These are phyloP conservation scores for Candida tetrigidarum DNA, from an alignment of 1,139 yeast species.

Conservation along the genomic window DNA sequence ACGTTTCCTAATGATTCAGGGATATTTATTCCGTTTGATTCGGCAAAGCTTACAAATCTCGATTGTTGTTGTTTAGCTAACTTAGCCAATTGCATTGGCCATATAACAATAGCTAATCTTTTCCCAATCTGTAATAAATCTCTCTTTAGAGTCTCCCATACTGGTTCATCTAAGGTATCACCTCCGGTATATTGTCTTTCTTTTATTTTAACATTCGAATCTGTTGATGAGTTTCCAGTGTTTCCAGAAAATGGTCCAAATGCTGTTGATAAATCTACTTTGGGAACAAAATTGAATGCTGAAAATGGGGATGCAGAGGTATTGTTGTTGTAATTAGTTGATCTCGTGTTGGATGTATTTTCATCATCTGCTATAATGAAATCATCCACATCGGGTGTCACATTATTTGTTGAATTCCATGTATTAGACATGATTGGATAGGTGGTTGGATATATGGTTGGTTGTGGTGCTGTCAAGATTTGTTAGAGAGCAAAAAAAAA, in stretches of 20 bases:
- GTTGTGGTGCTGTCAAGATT: no score
- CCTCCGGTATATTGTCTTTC: slow-evolving; percentile 83
- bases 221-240: slow-evolving; percentile 26
- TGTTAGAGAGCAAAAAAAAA: background rate
- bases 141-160: slow-evolving; percentile 65
- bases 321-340: slow-evolving; percentile 5
- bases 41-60: slow-evolving; percentile 46
- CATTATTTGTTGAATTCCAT: slow-evolving; percentile 18
- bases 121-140: slow-evolving; percentile 70
- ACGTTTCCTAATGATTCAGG: slow-evolving; percentile 42
- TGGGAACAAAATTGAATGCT: slow-evolving; percentile 31
- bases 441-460: background rate
- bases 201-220: slow-evolving; percentile 57
- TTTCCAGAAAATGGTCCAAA: slow-evolving; percentile 38
- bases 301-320: slow-evolving; percentile 8
- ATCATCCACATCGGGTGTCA: slow-evolving; percentile 25
- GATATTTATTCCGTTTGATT: slow-evolving; percentile 46
- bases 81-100: slow-evolving; percentile 62
- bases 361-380: slow-evolving; percentile 34
- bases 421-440: slow-evolving; percentile 13
- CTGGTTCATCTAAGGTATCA: slow-evolving; percentile 86
- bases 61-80: slow-evolving; percentile 51
- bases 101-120: slow-evolving; percentile 67
- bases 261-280: slow-evolving; percentile 43
- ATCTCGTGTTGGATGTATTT: slow-evolving; percentile 7